Evolutionary conservation across 2,329 filamentous ascomycete genomes (phyloP).

Genomic region (Periconia sp.): DNA sequence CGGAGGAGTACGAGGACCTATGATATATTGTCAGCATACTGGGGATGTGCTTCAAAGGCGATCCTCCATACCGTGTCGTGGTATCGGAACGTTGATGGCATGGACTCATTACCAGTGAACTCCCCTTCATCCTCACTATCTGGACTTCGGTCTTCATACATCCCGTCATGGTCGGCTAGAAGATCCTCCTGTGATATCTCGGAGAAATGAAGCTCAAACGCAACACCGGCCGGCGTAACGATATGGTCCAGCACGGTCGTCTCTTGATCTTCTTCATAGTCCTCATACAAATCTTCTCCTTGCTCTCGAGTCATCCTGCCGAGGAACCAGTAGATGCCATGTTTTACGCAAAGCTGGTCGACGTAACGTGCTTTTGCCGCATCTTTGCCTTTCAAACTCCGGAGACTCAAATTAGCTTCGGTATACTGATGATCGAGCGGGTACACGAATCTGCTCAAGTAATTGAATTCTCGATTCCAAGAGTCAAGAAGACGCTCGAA

Average conservation of each 20-base stretch:
- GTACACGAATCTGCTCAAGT: conserved; percentile 20
- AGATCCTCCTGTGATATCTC: too few species aligned
- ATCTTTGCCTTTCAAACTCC: conserved; percentile 30
- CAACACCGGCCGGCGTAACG: conserved; percentile 16
- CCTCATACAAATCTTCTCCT: conserved; percentile 10
- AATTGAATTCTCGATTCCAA: conserved; percentile 9
- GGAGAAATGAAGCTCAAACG: conserved; percentile 11
- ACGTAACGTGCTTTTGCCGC: conserved; percentile 20
- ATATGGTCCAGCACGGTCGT: conserved; percentile 12
- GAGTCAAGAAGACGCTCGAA: conserved; percentile 8
- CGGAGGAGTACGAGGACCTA: too few species aligned
- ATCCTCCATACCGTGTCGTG: conserved; percentile 36
- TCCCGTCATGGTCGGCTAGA: conserved; percentile 17
- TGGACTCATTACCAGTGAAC: conserved; percentile 35
- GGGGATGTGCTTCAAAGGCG: too few species aligned
- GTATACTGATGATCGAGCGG: conserved; percentile 36
- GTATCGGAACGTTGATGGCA: conserved; percentile 30
- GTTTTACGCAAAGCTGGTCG: conserved; percentile 18
- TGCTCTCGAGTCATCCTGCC: conserved; percentile 18
- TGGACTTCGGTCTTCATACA: conserved; percentile 23
- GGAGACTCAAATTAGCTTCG: conserved; percentile 20
- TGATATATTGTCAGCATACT: too few species aligned
- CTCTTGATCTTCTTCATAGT: conserved; percentile 11
- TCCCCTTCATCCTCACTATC: conserved; percentile 35
- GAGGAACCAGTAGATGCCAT: conserved; percentile 23